Evolutionary conservation across 495 filamentous ascomycete genomes (phyloP).

Genomic region (Penicillium pulvis): DNA sequence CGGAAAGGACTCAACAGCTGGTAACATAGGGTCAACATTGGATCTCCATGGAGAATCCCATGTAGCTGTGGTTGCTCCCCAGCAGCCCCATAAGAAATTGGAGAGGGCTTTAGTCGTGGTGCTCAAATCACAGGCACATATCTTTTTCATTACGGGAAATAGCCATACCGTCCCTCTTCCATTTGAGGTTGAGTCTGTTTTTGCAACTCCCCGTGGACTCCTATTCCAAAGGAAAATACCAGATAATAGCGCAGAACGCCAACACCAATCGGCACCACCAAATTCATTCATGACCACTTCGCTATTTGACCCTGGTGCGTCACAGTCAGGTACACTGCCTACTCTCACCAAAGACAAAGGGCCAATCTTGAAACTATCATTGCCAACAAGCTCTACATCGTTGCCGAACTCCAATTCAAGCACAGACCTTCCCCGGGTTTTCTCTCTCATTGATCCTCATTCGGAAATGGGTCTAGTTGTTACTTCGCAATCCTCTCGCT

Average conservation of each 20-base stretch:
- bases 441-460: constrained; percentile 84
- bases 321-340: constrained; percentile 49
- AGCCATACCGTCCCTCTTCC: constrained; percentile 91
- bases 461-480: constrained; percentile 85
- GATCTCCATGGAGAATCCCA: constrained; percentile 24
- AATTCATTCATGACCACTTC: constrained; percentile 79
- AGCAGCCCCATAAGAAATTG: constrained; percentile 22
- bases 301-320: constrained; percentile 42
- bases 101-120: constrained; percentile 83
- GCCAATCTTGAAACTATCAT: constrained; percentile 34
- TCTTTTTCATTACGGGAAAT: constrained; percentile 86
- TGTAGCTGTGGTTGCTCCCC: constrained; percentile 19
- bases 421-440: constrained; percentile 73
- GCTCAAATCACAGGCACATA: constrained; percentile 88
- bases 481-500: constrained; percentile 46
- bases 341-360: constrained; percentile 35
- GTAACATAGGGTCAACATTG: constrained; percentile 25
- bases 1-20: constrained; percentile 17
- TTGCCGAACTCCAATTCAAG: constrained; percentile 37
- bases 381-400: constrained; percentile 28
- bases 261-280: constrained; percentile 56
- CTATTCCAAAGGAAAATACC: constrained; percentile 76
- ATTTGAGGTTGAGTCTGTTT: constrained; percentile 88
- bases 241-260: constrained; percentile 26
- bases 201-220: constrained; percentile 77